Evolutionary conservation across 2,329 filamentous ascomycete species (phyloP).

Genomic region (Venturia oleaginea): DNA sequence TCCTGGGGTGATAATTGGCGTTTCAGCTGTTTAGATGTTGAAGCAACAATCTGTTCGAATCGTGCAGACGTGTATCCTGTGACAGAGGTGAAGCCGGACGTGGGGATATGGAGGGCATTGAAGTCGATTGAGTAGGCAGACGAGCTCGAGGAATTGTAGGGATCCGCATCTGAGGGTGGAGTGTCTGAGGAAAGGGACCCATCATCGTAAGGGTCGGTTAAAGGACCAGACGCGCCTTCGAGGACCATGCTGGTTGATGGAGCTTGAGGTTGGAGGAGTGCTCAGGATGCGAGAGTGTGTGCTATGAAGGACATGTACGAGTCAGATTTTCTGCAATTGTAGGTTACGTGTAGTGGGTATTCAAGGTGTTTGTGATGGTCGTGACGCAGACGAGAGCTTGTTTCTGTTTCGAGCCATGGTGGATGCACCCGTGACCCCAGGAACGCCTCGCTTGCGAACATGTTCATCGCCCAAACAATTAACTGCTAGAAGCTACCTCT

Average conservation of each 20-base stretch:
- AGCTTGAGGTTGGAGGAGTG: not conserved
- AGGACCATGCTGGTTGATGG: not conserved
- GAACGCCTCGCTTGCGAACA: not conserved
- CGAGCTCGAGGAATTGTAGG: not conserved
- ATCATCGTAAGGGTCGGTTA: not conserved
- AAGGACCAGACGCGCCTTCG: not conserved
- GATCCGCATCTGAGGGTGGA: not conserved
- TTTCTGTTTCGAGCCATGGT: not conserved
- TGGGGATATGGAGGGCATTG: not conserved
- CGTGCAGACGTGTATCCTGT: not conserved
- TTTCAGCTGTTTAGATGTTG: not conserved
- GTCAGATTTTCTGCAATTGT: not conserved
- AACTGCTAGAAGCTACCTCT: too few relatives aligned
- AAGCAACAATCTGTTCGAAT: not conserved
- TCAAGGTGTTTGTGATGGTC: not conserved
- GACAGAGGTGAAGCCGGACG: not conserved
- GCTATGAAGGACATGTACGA: not conserved
- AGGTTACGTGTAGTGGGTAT: not conserved
- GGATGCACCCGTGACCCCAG: too few relatives aligned
- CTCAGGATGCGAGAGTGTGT: not conserved
- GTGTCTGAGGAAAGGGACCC: not conserved
- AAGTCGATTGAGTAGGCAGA: not conserved
- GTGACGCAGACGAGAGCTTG: not conserved
- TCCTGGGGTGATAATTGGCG: not conserved
- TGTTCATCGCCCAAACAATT: too few relatives aligned